Conservation (phyloP, 148 eudicot genomes). For the Fagopyrum homotropicum region DNA sequence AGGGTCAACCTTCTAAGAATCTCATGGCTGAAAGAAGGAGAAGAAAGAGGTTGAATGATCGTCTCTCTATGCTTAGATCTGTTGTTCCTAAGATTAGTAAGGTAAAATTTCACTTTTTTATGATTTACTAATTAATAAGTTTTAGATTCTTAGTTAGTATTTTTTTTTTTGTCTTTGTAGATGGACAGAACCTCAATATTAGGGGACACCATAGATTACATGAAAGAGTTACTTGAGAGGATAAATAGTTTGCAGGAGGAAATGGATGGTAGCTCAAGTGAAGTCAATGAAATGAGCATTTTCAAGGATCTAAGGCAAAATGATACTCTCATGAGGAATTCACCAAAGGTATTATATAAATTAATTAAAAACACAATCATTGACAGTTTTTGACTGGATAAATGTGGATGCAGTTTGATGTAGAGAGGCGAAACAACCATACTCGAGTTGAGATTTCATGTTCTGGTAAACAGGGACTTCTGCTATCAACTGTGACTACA, state of each 20-base stretch:
- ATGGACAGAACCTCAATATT: constrained; percentile 79
- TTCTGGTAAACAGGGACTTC: constrained; percentile 45
- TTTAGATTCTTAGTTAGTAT: too few species aligned
- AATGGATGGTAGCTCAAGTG: constrained; percentile 18
- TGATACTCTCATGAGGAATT: constrained; percentile 40
- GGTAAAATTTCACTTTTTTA: constrained; percentile 22
- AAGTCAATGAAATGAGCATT: constrained; percentile 29
- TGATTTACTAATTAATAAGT: too few species aligned
- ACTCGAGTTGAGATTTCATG: constrained; percentile 59
- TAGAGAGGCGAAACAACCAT: constrained; percentile 47
- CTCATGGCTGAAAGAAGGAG: constrained; percentile 72
- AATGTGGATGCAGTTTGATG: constrained; percentile 43
- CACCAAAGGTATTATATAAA: constrained; percentile 46
- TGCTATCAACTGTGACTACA: constrained; percentile 54
- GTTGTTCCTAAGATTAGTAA: constrained; percentile 79
- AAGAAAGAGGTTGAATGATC: constrained; percentile 58
- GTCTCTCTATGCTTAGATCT: constrained; percentile 73
- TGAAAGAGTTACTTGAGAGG: constrained; percentile 58
- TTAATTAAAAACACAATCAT: not conserved
- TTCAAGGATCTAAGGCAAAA: constrained; percentile 48
- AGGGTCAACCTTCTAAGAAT: constrained; percentile 69
- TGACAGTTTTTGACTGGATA: not conserved
- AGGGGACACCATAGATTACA: constrained; percentile 73
- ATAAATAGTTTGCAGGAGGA: constrained; percentile 51
- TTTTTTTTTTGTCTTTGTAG: constrained; percentile 21